Evolutionary conservation across 1,139 yeast species (phyloP).

Genomic region (Yamadazyma diddensiae): DNA sequence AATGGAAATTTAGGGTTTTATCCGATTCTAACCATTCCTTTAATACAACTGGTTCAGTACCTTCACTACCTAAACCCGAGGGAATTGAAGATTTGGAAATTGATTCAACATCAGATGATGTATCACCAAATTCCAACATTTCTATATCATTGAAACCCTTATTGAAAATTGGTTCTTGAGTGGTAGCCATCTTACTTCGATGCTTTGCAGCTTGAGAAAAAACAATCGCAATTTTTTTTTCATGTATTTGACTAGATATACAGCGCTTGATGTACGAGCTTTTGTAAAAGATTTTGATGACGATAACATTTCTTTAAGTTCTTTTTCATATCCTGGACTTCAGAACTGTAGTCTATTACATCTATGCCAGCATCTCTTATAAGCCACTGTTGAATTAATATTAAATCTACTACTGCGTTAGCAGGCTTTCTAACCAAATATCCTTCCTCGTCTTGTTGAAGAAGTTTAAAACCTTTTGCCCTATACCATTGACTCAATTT

Average conservation of each 20-base stretch:
- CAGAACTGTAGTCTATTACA: conserved; percentile 3
- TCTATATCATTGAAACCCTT: conserved; percentile 38
- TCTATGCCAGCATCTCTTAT: conserved; percentile 10
- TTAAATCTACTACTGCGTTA: conserved; percentile 19
- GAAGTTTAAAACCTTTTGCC: conserved; percentile 9
- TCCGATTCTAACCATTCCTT: conserved; percentile 38
- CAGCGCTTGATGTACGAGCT: conserved; percentile 12
- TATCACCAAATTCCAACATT: conserved; percentile 45
- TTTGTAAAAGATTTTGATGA: conserved; percentile 14
- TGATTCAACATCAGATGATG: conserved; percentile 33
- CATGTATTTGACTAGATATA: not conserved
- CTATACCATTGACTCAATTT: conserved; percentile 10
- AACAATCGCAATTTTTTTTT: not conserved
- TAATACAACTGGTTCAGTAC: conserved; percentile 20
- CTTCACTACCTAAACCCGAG: conserved; percentile 11
- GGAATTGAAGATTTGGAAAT: conserved; percentile 22
- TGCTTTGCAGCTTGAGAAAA: not conserved
- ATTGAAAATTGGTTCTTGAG: conserved; percentile 3
- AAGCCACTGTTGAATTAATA: conserved; percentile 19
- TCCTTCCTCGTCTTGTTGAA: conserved; percentile 16
- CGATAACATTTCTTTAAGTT: conserved; percentile 14
- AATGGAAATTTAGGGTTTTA: conserved; percentile 28
- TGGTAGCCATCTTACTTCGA: not conserved
- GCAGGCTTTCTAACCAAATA: conserved; percentile 8
- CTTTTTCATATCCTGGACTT: conserved; percentile 8